Conservation (phyloP, 2,329 filamentous ascomycete genomes). For the Clonostachys byssicola region DNA sequence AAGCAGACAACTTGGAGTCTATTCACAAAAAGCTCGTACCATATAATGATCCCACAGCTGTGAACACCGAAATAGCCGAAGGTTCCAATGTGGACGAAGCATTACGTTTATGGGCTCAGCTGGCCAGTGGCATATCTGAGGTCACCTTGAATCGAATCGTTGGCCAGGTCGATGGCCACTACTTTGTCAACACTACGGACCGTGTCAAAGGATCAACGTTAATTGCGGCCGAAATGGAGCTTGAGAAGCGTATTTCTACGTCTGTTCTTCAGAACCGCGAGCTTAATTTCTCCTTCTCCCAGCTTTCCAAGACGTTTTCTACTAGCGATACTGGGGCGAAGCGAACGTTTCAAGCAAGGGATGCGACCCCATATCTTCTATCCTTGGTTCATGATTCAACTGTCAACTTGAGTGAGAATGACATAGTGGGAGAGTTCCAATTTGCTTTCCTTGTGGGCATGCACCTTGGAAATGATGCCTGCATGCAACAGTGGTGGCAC, state of each 20-base stretch:
- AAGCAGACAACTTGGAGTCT: slow-evolving; percentile 31
- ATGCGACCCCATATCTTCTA: slow-evolving; percentile 42
- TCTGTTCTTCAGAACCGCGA: slow-evolving; percentile 27
- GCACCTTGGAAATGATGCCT: slow-evolving; percentile 53
- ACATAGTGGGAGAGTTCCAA: slow-evolving; percentile 56
- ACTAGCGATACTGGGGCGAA: slow-evolving; percentile 25
- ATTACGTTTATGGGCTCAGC: slow-evolving; percentile 41
- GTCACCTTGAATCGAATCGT: slow-evolving; percentile 41
- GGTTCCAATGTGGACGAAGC: slow-evolving; percentile 11
- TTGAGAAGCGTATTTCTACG: slow-evolving; percentile 29
- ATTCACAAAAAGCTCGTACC: slow-evolving; percentile 37
- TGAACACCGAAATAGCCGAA: slow-evolving; percentile 6
- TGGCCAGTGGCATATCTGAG: slow-evolving; percentile 44
- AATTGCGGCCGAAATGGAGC: slow-evolving; percentile 29
- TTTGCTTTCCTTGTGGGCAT: slow-evolving; percentile 55
- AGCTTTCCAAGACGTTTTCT: slow-evolving; percentile 35
- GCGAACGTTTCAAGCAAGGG: slow-evolving; percentile 37
- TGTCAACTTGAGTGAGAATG: slow-evolving; percentile 21
- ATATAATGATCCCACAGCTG: slow-evolving; percentile 30
- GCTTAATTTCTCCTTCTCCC: slow-evolving; percentile 43
- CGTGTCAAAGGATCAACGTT: slow-evolving; percentile 36
- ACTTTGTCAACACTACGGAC: slow-evolving; percentile 51
- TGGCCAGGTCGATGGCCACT: slow-evolving; percentile 32
- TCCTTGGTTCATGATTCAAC: slow-evolving; percentile 25
- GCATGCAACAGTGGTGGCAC: slow-evolving; percentile 60